A percentile compares a stretch with the other conserved stretches of the same genome.
Evolutionary conservation across 331 rosid genomes (phyloP).

Genomic region (Quercus phellos): DNA sequence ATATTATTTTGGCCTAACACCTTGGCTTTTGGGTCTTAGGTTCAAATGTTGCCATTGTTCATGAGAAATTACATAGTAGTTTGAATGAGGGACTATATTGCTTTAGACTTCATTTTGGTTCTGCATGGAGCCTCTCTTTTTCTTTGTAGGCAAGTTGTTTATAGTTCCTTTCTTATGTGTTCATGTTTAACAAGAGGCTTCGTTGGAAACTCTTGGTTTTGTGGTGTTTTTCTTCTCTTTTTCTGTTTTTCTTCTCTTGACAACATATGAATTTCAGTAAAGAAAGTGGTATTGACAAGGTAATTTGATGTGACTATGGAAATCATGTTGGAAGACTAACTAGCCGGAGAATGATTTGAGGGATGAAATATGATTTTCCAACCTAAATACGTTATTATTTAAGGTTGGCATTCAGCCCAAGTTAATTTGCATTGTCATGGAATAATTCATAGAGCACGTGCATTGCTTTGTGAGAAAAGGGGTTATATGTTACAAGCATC

Average conservation of each 20-base stretch:
- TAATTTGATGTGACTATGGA: too few relatives aligned
- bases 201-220: too few relatives aligned
- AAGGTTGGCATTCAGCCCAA: background rate
- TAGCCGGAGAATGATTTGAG: too few relatives aligned
- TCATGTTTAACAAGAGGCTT: too few relatives aligned
- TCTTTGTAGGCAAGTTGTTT: background rate
- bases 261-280: too few relatives aligned
- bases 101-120: background rate
- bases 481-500: background rate
- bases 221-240: too few relatives aligned
- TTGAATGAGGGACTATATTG: background rate
- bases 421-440: background rate
- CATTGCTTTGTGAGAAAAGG: background rate
- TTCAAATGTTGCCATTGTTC: background rate
- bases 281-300: too few relatives aligned
- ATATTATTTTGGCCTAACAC: background rate
- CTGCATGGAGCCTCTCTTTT: background rate
- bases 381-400: background rate
- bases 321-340: background rate
- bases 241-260: background rate
- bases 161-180: background rate
- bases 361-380: too few relatives aligned
- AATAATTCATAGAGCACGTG: background rate
- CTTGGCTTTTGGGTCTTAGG: background rate
- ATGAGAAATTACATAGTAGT: background rate